These are phyloP conservation scores for Pseudocercospora eumusae DNA, from an alignment of 2,329 filamentous ascomycete genomes.

Conservation along the genomic window DNA sequence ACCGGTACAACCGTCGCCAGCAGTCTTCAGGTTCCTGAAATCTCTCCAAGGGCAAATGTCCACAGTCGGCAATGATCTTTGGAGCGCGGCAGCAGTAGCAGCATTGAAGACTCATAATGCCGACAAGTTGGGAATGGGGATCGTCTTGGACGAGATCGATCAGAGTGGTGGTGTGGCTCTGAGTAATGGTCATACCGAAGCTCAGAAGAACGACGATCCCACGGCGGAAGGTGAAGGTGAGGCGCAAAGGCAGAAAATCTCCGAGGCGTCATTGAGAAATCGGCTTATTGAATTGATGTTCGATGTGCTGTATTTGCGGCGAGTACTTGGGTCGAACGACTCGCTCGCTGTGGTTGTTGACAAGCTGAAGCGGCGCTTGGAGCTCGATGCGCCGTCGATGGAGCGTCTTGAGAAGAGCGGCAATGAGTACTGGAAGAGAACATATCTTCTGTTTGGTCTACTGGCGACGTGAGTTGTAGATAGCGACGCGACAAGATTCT, in stretches of 20 bases:
- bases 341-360: conserved; percentile 34
- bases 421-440: conserved; percentile 79
- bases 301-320: conserved; percentile 48
- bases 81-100: conserved; percentile 69
- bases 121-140: conserved; percentile 52
- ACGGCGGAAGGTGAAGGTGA: conserved; percentile 17
- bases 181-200: conserved; percentile 24
- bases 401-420: conserved; percentile 63
- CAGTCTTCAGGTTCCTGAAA: conserved; percentile 70
- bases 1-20: conserved; percentile 76
- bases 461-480: conserved; percentile 48
- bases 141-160: conserved; percentile 35
- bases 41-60: conserved; percentile 68
- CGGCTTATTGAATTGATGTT: conserved; percentile 45
- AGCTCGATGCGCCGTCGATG: conserved; percentile 51
- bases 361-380: conserved; percentile 50
- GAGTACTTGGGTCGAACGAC: conserved; percentile 21
- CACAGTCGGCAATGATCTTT: conserved; percentile 72
- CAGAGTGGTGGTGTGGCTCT: conserved; percentile 21
- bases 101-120: conserved; percentile 63
- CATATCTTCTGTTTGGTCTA: conserved; percentile 77
- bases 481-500: too few relatives aligned
- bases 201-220: conserved; percentile 19
- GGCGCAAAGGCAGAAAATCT: conserved; percentile 16
- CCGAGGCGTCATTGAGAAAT: background rate